Conservation (phyloP, 2,329 filamentous ascomycete species). For the Colletotrichum liriopes region DNA sequence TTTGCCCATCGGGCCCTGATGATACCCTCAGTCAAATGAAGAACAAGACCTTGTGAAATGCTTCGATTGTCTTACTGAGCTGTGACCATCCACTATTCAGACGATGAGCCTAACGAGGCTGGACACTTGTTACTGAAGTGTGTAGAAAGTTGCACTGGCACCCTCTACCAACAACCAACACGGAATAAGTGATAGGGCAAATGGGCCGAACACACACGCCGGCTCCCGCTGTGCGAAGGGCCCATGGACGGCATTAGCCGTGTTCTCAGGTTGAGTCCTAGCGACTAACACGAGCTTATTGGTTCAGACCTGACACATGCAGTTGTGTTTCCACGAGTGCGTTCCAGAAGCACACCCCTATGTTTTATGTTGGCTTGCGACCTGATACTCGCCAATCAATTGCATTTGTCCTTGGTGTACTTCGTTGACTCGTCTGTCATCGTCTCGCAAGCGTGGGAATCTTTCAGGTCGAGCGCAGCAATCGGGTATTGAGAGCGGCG, state of each 20-base stretch:
- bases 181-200: not conserved
- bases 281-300: constrained; percentile 5
- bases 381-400: not conserved
- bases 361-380: not conserved
- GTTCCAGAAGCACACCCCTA: constrained; percentile 1
- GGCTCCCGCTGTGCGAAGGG: not conserved
- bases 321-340: constrained; percentile 4
- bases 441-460: constrained; percentile 2
- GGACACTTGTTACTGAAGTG: not conserved
- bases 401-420: not conserved
- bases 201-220: not conserved
- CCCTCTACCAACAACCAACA: not conserved
- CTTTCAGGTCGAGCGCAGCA: constrained; percentile 1
- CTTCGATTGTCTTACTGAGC: not conserved
- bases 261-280: constrained; percentile 6
- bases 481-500: not conserved
- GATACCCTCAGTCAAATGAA: constrained; percentile 40
- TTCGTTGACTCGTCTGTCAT: not conserved
- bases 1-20: constrained; percentile 35
- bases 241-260: not conserved
- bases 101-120: not conserved
- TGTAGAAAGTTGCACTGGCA: not conserved
- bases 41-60: constrained; percentile 26
- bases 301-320: constrained; percentile 21
- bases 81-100: not conserved